These are phyloP conservation scores for Vitis labrusca DNA, from an alignment of 164 flowering plant species.

Conservation along the genomic window DNA sequence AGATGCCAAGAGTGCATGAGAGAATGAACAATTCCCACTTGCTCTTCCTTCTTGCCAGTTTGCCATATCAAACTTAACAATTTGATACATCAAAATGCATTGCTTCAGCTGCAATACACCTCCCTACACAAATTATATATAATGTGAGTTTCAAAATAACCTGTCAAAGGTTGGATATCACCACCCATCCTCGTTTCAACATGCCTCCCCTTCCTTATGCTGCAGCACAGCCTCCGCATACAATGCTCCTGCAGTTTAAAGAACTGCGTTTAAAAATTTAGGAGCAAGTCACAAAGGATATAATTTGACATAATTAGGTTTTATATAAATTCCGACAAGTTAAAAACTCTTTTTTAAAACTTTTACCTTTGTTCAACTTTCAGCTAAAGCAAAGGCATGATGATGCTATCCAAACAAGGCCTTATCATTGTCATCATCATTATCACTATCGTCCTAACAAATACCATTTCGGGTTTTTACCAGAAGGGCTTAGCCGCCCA, in stretches of 20 bases:
- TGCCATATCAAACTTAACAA: not conserved
- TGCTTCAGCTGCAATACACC: constrained; percentile 7
- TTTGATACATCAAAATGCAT: not conserved
- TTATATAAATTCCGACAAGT: no score
- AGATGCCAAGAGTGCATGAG: constrained; percentile 14
- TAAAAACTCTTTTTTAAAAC: no score
- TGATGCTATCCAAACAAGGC: no score
- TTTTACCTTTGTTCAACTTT: no score
- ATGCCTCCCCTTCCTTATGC: no score
- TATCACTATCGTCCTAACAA: no score
- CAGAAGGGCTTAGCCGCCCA: no score
- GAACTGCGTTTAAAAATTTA: not conserved
- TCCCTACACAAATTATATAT: not conserved
- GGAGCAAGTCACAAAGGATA: not conserved
- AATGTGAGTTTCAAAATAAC: no score
- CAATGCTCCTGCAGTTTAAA: constrained; percentile 44
- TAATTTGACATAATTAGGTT: no score
- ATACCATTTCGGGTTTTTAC: no score
- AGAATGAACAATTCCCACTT: constrained; percentile 36
- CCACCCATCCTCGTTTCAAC: not conserved
- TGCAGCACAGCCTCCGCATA: constrained; percentile 67
- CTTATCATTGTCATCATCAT: no score
- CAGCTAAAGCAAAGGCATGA: no score
- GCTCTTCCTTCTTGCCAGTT: constrained; percentile 1
- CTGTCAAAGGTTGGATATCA: constrained; percentile 1